phyloP scores from a whole-genome alignment of 2,329 filamentous ascomycete species.

The Myrmaecium sp. region DNA sequence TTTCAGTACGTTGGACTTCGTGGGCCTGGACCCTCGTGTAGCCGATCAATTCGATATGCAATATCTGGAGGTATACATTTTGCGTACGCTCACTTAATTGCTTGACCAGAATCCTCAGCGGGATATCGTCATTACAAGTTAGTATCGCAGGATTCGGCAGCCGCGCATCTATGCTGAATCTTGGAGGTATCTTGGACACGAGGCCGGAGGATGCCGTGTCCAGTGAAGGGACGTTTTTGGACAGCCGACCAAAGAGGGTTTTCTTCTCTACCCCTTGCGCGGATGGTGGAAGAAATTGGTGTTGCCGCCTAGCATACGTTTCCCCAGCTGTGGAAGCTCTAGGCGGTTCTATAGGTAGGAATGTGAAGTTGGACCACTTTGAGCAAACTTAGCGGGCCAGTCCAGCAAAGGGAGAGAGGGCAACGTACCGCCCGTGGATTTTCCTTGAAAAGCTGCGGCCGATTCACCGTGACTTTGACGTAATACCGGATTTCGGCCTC shows the following conservation, averaged over 20 bases:
- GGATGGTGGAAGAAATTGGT: constrained; percentile 36
- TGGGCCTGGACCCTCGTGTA: constrained; percentile 67
- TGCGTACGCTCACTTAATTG: constrained; percentile 55
- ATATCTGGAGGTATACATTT: constrained; percentile 54
- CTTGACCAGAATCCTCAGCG: constrained; percentile 62
- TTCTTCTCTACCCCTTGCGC: too few relatives aligned
- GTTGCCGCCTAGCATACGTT: constrained; percentile 62
- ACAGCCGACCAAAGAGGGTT: constrained; percentile 38
- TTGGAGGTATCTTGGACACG: constrained; percentile 17
- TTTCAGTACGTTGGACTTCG: constrained; percentile 53
- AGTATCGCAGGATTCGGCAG: constrained; percentile 76
- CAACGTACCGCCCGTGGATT: constrained; percentile 47
- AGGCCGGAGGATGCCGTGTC: constrained; percentile 8
- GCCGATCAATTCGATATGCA: constrained; percentile 70
- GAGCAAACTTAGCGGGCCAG: not conserved
- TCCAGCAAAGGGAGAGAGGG: constrained; percentile 3
- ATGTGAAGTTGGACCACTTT: constrained; percentile 43
- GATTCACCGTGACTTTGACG: constrained; percentile 83
- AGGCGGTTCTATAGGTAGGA: constrained; percentile 84
- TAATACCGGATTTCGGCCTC: constrained; percentile 88
- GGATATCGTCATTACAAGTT: constrained; percentile 75
- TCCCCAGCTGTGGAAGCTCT: constrained; percentile 54
- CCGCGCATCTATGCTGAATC: constrained; percentile 64
- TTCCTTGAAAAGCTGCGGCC: constrained; percentile 79
- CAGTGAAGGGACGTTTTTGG: constrained; percentile 12